Base-by-base conservation (phyloP, 1,139 yeast species). In the Geotrichum reessii region DNA sequence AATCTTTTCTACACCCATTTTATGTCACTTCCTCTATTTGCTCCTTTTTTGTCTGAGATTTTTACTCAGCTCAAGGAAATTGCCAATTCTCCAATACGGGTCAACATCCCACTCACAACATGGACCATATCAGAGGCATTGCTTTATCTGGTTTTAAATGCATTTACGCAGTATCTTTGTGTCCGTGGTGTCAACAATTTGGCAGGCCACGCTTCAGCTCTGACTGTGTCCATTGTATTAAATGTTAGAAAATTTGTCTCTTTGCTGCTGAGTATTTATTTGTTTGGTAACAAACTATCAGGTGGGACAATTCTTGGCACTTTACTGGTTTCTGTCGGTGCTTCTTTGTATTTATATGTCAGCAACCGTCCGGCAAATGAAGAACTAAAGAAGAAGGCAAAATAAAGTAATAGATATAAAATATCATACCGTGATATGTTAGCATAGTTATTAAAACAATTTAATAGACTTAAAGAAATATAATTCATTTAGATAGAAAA, bases 151-250 rank as follows among this genome's bases (percentile, higher is more conserved):
- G 46, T 66, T 2, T 62, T 76, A 21, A 86, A 86, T 67, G 79
- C 81, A n/a, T 52, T 76, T 0, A 81, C 91, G 0, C 95, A 87
- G 69, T 79, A 80, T 64, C 58, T 82, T 3, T 87, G 95, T 67
- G 82, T 85, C 1, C 73, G 81, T 17, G 91, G 92, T 2, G 92
- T 86, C 22, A 85, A 84, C 66, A 76, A 76, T 66, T 72, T 86
- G 24, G 83, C 86, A 0, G 82, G 86, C 7, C 72, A 71, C 31
- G 76, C 84, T 0, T 75, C 82, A 31, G 86, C 92, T 0, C 69
- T 86, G 53, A 82, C 88, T 0, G 81, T 86, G 1, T 78, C 84
- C 0, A 79, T 86, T 27, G 81, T 84, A 0, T 73, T 86, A 28
- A 75, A 84, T 57, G 72, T 84, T 7, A 76, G 93, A 53, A 85